A percentile compares a stretch with the other conserved stretches of the same genome.
Evolutionary conservation across 202 grass and related monocot species (phyloP).

Genomic region (Musa balbisiana): DNA sequence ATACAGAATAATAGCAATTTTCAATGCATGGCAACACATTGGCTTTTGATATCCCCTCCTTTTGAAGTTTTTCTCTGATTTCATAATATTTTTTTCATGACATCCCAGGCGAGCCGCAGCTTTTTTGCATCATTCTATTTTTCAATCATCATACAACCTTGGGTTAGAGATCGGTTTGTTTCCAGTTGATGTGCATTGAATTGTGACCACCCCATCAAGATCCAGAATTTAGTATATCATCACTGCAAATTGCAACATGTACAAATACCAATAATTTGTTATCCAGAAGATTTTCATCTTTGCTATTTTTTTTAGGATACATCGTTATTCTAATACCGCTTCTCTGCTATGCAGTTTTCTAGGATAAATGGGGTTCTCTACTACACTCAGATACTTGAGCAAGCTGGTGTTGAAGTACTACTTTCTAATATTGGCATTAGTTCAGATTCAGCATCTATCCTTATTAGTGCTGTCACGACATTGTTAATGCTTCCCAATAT

Average conservation of each 20-base stretch:
- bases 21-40: no score
- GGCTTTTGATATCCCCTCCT: no score
- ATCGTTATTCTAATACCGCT: neutral
- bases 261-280: neutral
- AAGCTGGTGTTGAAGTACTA: slow-evolving; percentile 64
- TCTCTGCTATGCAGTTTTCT: slow-evolving; percentile 46
- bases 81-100: neutral
- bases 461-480: slow-evolving; percentile 72
- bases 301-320: neutral
- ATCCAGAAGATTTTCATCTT: neutral
- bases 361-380: slow-evolving; percentile 83
- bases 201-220: neutral
- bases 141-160: no score
- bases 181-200: neutral
- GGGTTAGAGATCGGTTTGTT: neutral
- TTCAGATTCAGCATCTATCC: slow-evolving; percentile 66
- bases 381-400: slow-evolving; percentile 73
- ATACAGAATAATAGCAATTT: no score
- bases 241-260: neutral
- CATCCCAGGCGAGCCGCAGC: neutral
- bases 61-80: no score
- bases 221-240: no score
- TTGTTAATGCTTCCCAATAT: slow-evolving; percentile 82
- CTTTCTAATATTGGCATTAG: slow-evolving; percentile 68
- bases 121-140: neutral